These are phyloP conservation scores for Phycomyces blakesleeanus DNA, from an alignment of 192 early-diverging fungal species.

Conservation along the genomic window DNA sequence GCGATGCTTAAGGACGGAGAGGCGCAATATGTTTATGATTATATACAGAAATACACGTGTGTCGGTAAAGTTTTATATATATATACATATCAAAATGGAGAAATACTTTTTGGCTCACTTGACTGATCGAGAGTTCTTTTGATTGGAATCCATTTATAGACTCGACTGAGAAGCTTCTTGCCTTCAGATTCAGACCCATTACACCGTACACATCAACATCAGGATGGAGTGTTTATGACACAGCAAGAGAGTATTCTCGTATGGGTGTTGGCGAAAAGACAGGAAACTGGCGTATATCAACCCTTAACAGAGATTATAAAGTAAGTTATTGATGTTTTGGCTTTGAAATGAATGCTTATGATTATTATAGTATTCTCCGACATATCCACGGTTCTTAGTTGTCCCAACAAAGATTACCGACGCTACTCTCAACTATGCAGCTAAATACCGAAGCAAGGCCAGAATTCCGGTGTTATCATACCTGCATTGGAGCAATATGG, in stretches of 20 bases:
- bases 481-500: conserved; percentile 78
- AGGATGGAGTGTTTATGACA: conserved; percentile 78
- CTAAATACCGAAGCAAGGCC: conserved; percentile 84
- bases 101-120: too few species aligned
- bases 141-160: conserved; percentile 34
- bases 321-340: too few species aligned
- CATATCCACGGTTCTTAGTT: conserved; percentile 79
- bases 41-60: conserved; percentile 78
- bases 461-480: conserved; percentile 89
- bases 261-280: conserved; percentile 72
- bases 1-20: conserved; percentile 63
- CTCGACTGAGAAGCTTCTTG: conserved; percentile 72
- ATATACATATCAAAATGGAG: too few species aligned
- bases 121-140: too few species aligned
- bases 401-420: conserved; percentile 91
- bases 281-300: conserved; percentile 75
- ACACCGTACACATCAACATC: conserved; percentile 36
- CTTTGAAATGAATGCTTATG: too few species aligned
- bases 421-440: conserved; percentile 82
- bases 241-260: conserved; percentile 71
- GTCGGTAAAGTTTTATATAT: conserved; percentile 49
- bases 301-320: conserved; percentile 69
- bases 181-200: conserved; percentile 62
- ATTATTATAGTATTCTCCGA: conserved; percentile 74
- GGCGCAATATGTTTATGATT: conserved; percentile 70